Base-by-base conservation (phyloP, 148 eudicot species). In the Persicaria maculosa region DNA sequence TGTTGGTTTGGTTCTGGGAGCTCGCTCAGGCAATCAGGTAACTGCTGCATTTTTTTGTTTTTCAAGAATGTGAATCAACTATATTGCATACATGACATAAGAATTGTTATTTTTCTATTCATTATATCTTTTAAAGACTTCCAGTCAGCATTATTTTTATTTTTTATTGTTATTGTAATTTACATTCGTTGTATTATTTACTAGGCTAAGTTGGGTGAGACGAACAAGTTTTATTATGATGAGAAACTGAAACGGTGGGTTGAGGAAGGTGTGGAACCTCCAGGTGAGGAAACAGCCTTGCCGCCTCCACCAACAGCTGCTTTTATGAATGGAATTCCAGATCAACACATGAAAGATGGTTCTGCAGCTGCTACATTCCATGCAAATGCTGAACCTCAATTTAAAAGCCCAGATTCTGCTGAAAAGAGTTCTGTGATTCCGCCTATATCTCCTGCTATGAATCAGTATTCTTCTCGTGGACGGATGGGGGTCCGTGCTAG, bases 221-320 rank as follows among this genome's bases (percentile, higher is more conserved):
- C 75, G 17, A 93, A 93, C 78, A 93, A 87, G 79, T 93, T 93
- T 68, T 88, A 89, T 79, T 93, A 91, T 71, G 89, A 93, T 73
- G 92, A 91, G 64, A 91, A 93, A 55, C 93, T 90, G 50, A 91
- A 91, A 79, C 83, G 93, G 80, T 93, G 98, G 98, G 91, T 93
- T 52, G 98, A 91, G 83, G 91, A 93, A 89, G 98, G 98, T 77
- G 88, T 78, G 61, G 92, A 82, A 76, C 82, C 84, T 65, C 92
- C 89, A 75, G 86, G 89, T 57, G 87, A 84, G 79, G 94, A 89
- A 85, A 75, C 91, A 19, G 87, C 89, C 67, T 81, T 83, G 75
- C 85, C 94, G 15, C 97, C 97, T 4, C 98, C 98, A 50, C 98
- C 98, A 17, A 81, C 90, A 36, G 70, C 82, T 12, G 78, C 80